phyloP scores from a whole-genome alignment of 305 asterid species.

The Rubia balearica region DNA sequence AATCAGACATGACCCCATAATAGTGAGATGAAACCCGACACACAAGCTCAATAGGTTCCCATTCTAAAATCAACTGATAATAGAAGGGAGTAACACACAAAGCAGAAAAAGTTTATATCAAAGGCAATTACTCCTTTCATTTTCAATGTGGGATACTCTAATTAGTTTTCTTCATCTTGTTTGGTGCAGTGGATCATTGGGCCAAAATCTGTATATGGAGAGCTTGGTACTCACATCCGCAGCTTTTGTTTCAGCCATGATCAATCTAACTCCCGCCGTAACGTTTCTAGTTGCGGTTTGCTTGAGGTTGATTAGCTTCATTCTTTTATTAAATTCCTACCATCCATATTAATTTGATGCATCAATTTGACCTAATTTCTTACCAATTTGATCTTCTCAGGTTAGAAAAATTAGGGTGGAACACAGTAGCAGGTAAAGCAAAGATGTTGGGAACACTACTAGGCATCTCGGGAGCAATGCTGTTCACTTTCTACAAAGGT shows the following conservation, averaged over 20 bases:
- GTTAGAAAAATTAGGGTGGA: background rate
- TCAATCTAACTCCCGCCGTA: slow-evolving; percentile 17
- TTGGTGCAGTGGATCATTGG: slow-evolving; percentile 20
- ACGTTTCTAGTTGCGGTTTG: slow-evolving; percentile 19
- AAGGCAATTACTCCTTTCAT: no score
- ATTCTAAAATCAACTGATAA: no score
- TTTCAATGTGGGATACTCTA: no score
- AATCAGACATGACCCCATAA: no score
- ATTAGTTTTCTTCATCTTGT: background rate
- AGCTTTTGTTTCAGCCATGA: slow-evolving; percentile 19
- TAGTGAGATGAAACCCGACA: no score
- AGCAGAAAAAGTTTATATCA: background rate
- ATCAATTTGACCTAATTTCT: no score
- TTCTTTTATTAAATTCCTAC: background rate
- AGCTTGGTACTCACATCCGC: slow-evolving; percentile 19
- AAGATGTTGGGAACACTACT: background rate
- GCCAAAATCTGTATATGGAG: slow-evolving; percentile 19
- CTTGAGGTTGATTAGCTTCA: slow-evolving; percentile 7
- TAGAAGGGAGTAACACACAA: no score
- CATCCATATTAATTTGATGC: background rate
- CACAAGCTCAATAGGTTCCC: no score
- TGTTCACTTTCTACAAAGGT: slow-evolving; percentile 3
- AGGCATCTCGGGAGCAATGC: background rate
- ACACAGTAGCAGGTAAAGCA: background rate
- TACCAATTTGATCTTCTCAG: background rate